These are phyloP conservation scores for Tulasnella sp. DNA, from an alignment of 768 basidiomycete genomes.

Conservation along the genomic window DNA sequence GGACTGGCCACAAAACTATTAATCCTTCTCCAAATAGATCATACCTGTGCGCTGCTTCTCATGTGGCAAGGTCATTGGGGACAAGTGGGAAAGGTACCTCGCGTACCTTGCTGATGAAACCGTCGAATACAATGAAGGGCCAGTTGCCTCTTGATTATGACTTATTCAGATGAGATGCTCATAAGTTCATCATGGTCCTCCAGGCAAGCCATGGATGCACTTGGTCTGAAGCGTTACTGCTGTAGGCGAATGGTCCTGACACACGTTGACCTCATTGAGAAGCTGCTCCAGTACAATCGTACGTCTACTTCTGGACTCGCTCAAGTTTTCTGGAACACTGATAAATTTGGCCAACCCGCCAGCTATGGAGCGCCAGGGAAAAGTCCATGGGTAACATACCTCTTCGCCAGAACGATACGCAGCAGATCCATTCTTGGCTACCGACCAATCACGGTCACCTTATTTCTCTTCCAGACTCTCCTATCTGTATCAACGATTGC, in stretches of 20 bases:
- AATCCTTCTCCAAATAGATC: conserved; percentile 42
- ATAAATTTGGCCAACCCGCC: background rate
- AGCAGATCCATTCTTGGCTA: background rate
- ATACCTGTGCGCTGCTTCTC: conserved; percentile 95
- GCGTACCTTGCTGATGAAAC: conserved; percentile 68
- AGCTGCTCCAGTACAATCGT: conserved; percentile 94
- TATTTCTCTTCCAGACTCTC: too few species aligned
- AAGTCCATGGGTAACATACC: background rate
- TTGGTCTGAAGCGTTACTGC: conserved; percentile 89
- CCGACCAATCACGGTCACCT: too few species aligned
- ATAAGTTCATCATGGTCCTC: background rate
- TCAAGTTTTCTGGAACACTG: background rate
- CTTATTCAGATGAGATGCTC: background rate
- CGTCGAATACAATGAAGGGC: conserved; percentile 61
- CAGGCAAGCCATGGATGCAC: conserved; percentile 81
- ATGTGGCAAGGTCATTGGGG: conserved; percentile 93
- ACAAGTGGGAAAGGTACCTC: conserved; percentile 88
- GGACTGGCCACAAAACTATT: background rate
- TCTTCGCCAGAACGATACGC: background rate
- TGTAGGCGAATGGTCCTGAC: conserved; percentile 96
- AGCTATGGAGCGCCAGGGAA: conserved; percentile 14
- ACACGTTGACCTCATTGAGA: conserved; percentile 96
- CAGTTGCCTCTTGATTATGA: background rate
- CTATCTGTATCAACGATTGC: too few species aligned
- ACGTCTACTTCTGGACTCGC: conserved; percentile 24